Conservation (phyloP, 805 yeast species). For the Lipomyces spencermartinsiae region DNA sequence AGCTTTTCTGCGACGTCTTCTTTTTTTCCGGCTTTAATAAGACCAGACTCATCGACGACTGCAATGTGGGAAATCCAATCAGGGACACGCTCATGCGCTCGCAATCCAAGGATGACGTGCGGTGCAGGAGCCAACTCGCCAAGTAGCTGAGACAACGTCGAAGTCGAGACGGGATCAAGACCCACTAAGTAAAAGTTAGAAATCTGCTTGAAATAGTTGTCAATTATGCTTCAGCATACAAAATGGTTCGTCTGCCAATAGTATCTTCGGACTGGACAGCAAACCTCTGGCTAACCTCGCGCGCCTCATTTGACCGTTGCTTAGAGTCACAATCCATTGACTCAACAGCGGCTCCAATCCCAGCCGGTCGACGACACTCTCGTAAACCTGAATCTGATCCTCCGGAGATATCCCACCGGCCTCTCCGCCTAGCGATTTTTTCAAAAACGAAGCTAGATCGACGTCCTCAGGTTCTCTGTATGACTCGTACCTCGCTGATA, state of each 20-base stretch:
- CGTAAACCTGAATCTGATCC: constrained; percentile 42
- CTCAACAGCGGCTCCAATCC: constrained; percentile 59
- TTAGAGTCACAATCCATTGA: constrained; percentile 83
- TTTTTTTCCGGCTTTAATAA: constrained; percentile 57
- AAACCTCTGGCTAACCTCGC: constrained; percentile 84
- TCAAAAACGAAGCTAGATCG: constrained; percentile 64
- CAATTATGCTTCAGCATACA: constrained; percentile 28
- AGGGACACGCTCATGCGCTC: constrained; percentile 79
- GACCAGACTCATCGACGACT: constrained; percentile 62
- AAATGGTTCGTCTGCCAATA: constrained; percentile 89
- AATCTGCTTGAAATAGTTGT: not conserved
- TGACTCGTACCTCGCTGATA: constrained; percentile 88
- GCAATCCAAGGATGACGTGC: constrained; percentile 71
- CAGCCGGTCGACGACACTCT: constrained; percentile 56
- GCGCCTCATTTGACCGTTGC: constrained; percentile 93
- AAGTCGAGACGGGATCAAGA: constrained; percentile 75
- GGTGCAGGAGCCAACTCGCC: constrained; percentile 54
- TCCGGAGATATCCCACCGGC: constrained; percentile 47
- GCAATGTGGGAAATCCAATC: constrained; percentile 79
- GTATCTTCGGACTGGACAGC: constrained; percentile 64
- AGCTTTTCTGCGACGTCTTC: constrained; percentile 42
- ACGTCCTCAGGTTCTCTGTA: constrained; percentile 85
- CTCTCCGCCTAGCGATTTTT: constrained; percentile 53
- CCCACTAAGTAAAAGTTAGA: constrained; percentile 55
- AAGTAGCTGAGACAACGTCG: constrained; percentile 63